phyloP scores from a whole-genome alignment of 2,329 filamentous ascomycete species.

The Talaromyces pinophilus region DNA sequence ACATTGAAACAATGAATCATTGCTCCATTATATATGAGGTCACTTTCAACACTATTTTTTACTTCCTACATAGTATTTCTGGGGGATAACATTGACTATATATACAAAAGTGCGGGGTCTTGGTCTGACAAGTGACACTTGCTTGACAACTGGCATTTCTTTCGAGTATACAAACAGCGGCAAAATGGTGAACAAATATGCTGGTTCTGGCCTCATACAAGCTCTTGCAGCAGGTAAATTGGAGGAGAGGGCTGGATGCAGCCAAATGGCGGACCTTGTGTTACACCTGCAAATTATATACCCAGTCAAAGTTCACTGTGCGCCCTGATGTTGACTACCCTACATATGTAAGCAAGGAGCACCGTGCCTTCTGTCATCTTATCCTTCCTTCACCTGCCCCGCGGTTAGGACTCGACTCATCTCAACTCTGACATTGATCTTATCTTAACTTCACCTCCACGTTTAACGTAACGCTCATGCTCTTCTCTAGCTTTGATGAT shows the following conservation, averaged over 20 bases:
- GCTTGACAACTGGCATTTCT: neutral
- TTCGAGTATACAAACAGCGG: neutral
- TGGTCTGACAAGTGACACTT: neutral
- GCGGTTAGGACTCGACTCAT: neutral
- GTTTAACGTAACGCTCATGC: neutral
- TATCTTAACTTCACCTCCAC: neutral
- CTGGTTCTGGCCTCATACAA: neutral
- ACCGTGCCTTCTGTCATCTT: neutral
- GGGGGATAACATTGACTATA: neutral
- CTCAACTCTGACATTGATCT: neutral
- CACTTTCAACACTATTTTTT: neutral
- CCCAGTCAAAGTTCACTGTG: neutral
- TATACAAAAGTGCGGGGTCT: neutral
- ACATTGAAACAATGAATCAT: neutral
- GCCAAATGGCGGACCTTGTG: neutral
- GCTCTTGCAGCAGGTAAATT: neutral
- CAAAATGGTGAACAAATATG: neutral
- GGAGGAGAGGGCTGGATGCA: neutral
- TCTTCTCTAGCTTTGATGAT: neutral
- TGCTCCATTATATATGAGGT: neutral
- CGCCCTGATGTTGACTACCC: neutral
- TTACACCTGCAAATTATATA: neutral
- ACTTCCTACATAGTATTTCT: neutral
- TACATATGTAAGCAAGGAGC: neutral
- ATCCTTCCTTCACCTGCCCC: neutral